Evolutionary conservation across 192 early-diverging fungal genomes (phyloP), one percentile per base, ranked within the genome.

Genomic region (Backusella sp.): DNA sequence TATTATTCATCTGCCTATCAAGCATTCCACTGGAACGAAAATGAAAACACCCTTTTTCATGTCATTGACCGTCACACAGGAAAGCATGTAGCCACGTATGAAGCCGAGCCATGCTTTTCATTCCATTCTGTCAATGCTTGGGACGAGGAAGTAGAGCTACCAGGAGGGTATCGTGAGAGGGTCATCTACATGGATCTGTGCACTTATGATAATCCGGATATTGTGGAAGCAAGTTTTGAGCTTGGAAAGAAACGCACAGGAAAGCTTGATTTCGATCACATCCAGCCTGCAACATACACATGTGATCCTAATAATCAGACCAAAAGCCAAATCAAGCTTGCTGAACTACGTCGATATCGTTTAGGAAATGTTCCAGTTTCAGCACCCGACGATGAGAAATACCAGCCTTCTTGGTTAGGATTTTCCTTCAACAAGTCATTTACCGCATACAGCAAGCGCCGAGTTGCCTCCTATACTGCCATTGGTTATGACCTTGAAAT

Each of bases 51-150:
- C 12, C 59, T 85, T 6, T 84, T 86, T 36, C 80, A 85, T 66
- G 83, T 88, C 14, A 71, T 88, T 30, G 80, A 82, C 28, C 79
- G 85, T 21, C 72, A 76, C 12, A 67, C 73, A 44, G 75, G 83
- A 17, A 59, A 75, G 0, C 79, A 84, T 65, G 80, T 88, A 4
- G 85, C 83, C 23, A 79, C 82, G 0, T 88, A 86, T 71, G 79
- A 82, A 32, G 65, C 74, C 19, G 82, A 78, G 1, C 70, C 84
- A n/a, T 84, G 77, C 17, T 88, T 84, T 68, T 56, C 83, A 17
- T 82, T 86, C 74, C 86, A 88, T 74, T 77, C 79, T 67, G 77
- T 79, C 28, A 86, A 88, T 68, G 86, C 85, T 0, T 88, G 76
- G 73, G 86, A 88, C 49, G 79, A 83, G 39, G 75, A 74, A 11